phyloP scores from a whole-genome alignment of 2,329 filamentous ascomycete genomes.

The Triangularia verruculosa region DNA sequence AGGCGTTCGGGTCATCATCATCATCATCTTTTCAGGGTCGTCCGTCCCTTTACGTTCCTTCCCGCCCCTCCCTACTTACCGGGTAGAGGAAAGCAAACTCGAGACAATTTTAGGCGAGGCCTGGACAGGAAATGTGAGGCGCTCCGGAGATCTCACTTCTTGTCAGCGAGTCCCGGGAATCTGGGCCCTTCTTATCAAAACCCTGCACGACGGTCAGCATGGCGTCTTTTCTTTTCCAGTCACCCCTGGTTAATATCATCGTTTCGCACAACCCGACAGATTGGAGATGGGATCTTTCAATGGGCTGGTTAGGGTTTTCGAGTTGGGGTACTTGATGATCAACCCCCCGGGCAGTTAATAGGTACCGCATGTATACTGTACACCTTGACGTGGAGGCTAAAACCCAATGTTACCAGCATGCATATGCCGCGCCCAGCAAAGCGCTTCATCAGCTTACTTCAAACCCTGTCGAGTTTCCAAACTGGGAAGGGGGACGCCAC shows the following conservation, averaged over 20 bases:
- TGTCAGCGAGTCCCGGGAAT: conserved; percentile 15
- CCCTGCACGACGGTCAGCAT: background rate
- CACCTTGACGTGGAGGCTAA: background rate
- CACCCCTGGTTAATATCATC: background rate
- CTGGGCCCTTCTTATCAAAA: conserved; percentile 6
- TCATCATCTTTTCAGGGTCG: background rate
- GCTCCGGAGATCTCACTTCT: background rate
- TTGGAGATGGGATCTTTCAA: conserved; percentile 10
- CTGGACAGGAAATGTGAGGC: conserved; percentile 1
- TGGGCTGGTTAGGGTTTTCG: background rate
- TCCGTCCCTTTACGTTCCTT: too few relatives aligned
- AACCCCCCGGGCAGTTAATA: background rate
- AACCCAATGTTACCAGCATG: too few relatives aligned
- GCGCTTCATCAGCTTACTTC: conserved; percentile 4
- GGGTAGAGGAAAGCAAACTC: background rate
- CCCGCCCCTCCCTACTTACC: background rate
- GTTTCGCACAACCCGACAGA: conserved; percentile 4
- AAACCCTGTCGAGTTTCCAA: conserved; percentile 2
- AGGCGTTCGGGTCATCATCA: background rate
- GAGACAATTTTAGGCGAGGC: background rate
- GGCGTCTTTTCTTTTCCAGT: background rate
- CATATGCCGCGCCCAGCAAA: too few relatives aligned
- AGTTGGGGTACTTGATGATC: background rate
- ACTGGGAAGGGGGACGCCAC: background rate
- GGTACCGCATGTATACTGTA: background rate